These are phyloP conservation scores for Amanita brunnescens DNA, from an alignment of 768 basidiomycete species.

Conservation along the genomic window DNA sequence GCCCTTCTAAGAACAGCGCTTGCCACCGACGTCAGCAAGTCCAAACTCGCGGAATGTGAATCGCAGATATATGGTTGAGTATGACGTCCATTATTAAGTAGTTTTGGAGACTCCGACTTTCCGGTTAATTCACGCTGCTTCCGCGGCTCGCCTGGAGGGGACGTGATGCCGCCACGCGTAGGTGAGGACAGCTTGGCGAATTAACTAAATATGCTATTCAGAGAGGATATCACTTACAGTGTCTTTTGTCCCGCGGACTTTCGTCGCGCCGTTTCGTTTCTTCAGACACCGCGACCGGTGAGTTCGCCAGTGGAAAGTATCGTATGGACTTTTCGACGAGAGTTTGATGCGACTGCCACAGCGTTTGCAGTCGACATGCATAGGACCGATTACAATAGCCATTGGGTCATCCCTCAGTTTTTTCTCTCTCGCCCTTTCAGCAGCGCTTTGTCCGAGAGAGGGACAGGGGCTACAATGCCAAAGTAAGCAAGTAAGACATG, in stretches of 20 bases:
- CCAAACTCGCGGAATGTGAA: neutral
- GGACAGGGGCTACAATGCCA: constrained; percentile 5
- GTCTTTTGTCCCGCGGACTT: constrained; percentile 11
- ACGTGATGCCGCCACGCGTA: neutral
- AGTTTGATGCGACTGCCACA: constrained; percentile 56
- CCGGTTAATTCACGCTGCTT: neutral
- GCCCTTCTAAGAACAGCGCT: neutral
- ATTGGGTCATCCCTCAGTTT: constrained; percentile 44
- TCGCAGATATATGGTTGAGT: neutral
- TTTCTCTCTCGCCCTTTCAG: constrained; percentile 42
- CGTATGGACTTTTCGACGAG: constrained; percentile 57
- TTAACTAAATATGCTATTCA: constrained; percentile 14
- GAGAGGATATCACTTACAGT: constrained; percentile 14
- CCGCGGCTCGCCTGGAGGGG: neutral
- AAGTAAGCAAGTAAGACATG: neutral
- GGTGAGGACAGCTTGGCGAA: neutral
- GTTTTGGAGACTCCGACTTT: neutral
- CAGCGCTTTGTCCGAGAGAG: constrained; percentile 20
- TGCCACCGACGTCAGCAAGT: constrained; percentile 6
- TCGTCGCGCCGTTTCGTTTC: constrained; percentile 22
- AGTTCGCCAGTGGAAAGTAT: constrained; percentile 59
- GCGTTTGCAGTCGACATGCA: constrained; percentile 43
- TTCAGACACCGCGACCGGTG: constrained; percentile 55
- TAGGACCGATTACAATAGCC: constrained; percentile 40
- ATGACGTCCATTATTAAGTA: neutral